These are phyloP conservation scores for Leccinum aurantiacum DNA, from an alignment of 768 basidiomycete species.

Conservation along the genomic window DNA sequence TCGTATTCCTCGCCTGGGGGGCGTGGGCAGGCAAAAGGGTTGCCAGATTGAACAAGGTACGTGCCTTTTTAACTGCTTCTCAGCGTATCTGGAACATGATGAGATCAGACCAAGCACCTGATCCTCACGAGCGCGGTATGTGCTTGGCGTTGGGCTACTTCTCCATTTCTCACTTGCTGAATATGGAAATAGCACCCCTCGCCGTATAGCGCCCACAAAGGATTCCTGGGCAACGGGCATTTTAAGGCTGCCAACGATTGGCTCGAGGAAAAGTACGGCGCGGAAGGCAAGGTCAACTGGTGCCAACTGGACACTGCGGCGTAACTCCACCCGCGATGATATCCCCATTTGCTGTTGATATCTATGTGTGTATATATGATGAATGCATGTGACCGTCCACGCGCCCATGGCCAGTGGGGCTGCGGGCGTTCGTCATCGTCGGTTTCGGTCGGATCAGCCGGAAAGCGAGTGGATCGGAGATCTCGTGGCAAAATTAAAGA, in stretches of 20 bases:
- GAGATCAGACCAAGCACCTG: slow-evolving; percentile 69
- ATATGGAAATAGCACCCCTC: slow-evolving; percentile 69
- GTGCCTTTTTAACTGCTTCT: slow-evolving; percentile 16
- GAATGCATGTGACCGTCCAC: slow-evolving; percentile 14
- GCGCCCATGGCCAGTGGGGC: slow-evolving; percentile 17
- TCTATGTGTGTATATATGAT: slow-evolving; percentile 20
- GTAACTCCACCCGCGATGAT: slow-evolving; percentile 16
- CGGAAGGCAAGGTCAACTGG: slow-evolving; percentile 73
- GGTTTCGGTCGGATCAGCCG: background rate
- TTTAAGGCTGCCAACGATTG: slow-evolving; percentile 87
- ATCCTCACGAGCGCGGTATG: slow-evolving; percentile 74
- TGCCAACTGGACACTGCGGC: slow-evolving; percentile 42
- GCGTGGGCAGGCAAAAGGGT: slow-evolving; percentile 83
- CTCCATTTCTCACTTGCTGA: slow-evolving; percentile 29
- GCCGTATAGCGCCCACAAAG: slow-evolving; percentile 71
- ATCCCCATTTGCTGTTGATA: slow-evolving; percentile 31
- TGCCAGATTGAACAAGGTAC: slow-evolving; percentile 70
- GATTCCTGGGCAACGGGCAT: slow-evolving; percentile 88
- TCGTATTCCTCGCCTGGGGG: slow-evolving; percentile 91
- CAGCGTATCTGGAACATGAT: slow-evolving; percentile 17
- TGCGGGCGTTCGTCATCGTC: slow-evolving; percentile 16
- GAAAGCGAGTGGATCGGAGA: slow-evolving; percentile 21
- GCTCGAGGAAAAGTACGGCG: slow-evolving; percentile 77
- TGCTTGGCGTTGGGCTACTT: slow-evolving; percentile 19
- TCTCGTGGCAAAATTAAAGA: slow-evolving; percentile 17